A percentile compares a stretch with the other conserved stretches of the same genome.
These are phyloP conservation scores for Candida neerlandica DNA, from an alignment of 1,139 yeast species.

Conservation along the genomic window DNA sequence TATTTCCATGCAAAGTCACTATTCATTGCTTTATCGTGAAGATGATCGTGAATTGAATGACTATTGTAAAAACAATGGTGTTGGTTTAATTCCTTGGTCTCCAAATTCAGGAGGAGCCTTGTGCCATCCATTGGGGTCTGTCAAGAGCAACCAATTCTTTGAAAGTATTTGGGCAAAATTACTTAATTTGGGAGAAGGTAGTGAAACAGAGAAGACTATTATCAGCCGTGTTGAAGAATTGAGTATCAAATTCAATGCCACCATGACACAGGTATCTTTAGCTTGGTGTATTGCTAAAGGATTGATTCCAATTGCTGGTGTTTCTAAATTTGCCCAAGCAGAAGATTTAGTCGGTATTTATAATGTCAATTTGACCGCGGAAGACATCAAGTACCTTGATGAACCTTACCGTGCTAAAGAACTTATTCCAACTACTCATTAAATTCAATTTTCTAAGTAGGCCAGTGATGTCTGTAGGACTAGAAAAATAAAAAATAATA, in stretches of 20 bases:
- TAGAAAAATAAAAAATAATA: conserved; percentile 47
- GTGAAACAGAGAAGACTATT: conserved; percentile 36
- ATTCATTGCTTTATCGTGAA: conserved; percentile 57
- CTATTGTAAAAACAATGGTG: conserved; percentile 41
- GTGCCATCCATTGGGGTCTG: conserved; percentile 29
- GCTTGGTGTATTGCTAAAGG: conserved; percentile 61
- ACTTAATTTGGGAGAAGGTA: conserved; percentile 1
- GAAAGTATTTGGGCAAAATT: conserved; percentile 12
- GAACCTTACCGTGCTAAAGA: conserved; percentile 38
- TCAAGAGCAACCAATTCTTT: conserved; percentile 12
- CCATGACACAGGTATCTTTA: conserved; percentile 58
- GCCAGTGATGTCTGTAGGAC: too few species aligned
- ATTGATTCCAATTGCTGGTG: conserved; percentile 57
- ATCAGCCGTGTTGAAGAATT: conserved; percentile 54
- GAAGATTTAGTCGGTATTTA: too few species aligned
- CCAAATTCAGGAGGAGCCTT: conserved; percentile 52
- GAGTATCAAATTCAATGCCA: conserved; percentile 42
- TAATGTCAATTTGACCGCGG: too few species aligned
- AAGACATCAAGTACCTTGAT: conserved; percentile 42
- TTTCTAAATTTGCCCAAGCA: conserved; percentile 23
- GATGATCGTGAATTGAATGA: conserved; percentile 64
- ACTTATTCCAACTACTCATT: conserved; percentile 54
- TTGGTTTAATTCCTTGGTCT: conserved; percentile 55
- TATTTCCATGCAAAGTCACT: conserved; percentile 59
- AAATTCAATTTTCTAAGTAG: conserved; percentile 29